A percentile compares a stretch with the other conserved stretches of the same genome.
phyloP scores from a whole-genome alignment of 2,329 filamentous ascomycete species.

The Apiospora sp. region DNA sequence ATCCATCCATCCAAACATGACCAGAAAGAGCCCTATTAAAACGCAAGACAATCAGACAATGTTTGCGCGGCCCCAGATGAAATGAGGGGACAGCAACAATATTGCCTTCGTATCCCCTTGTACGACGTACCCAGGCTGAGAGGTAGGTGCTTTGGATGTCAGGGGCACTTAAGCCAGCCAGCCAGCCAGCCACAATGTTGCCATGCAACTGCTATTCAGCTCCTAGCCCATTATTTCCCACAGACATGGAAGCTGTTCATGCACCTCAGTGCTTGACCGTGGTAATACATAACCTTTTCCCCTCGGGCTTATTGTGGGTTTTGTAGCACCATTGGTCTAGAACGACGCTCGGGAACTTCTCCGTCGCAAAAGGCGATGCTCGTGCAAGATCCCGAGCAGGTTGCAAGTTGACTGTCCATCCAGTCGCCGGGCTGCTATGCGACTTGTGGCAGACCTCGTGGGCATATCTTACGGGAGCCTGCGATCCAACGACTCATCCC shows the following conservation, averaged over 20 bases:
- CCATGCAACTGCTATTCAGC: neutral
- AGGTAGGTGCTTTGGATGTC: neutral
- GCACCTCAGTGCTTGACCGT: constrained; percentile 4
- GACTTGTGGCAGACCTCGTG: constrained; percentile 3
- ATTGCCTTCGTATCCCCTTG: neutral
- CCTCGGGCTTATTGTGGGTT: constrained; percentile 18
- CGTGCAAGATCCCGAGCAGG: neutral
- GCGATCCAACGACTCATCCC: constrained; percentile 10
- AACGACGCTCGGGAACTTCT: constrained; percentile 15
- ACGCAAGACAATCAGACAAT: constrained; percentile 12
- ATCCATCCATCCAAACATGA: neutral
- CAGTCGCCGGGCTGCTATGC: neutral
- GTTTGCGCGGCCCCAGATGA: constrained; percentile 4
- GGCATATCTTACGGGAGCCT: neutral
- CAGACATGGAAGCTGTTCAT: constrained; percentile 10
- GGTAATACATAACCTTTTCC: constrained; percentile 1
- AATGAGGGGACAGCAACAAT: neutral
- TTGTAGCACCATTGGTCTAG: constrained; percentile 16
- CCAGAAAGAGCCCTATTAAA: neutral
- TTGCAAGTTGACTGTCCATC: neutral
- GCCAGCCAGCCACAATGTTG: neutral
- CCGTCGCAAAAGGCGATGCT: neutral
- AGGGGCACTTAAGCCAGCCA: neutral
- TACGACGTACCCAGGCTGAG: neutral
- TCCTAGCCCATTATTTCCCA: neutral